Evolutionary conservation across 495 filamentous ascomycete species (phyloP).

Genomic region (Apiosordaria backusii): DNA sequence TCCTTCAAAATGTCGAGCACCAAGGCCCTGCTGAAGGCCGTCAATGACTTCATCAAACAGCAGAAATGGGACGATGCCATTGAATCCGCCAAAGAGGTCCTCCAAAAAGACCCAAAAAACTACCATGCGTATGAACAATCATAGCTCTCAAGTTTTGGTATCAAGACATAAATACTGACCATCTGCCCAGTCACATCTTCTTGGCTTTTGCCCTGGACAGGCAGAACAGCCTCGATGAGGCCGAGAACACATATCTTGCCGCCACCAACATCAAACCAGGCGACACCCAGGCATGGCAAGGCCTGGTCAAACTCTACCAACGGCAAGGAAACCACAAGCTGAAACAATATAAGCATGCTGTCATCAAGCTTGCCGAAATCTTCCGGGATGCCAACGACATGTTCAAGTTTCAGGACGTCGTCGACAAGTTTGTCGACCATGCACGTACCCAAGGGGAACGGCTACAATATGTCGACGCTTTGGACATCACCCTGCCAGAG

Average conservation of each 20-base stretch:
- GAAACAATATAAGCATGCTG: conserved; percentile 68
- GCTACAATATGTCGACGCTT: conserved; percentile 65
- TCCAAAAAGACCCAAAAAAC: conserved; percentile 69
- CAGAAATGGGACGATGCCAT: conserved; percentile 74
- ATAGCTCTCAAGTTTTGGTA: too few species aligned
- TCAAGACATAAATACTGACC: conserved; percentile 2
- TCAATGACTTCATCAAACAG: conserved; percentile 72
- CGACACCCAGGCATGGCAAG: conserved; percentile 78
- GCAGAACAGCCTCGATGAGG: conserved; percentile 61
- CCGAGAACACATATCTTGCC: conserved; percentile 70
- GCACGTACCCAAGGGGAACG: conserved; percentile 67
- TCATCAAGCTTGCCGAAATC: conserved; percentile 67
- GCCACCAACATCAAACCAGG: conserved; percentile 57
- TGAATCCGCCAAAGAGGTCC: conserved; percentile 59
- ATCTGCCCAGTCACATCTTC: conserved; percentile 64
- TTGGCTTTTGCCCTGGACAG: conserved; percentile 77
- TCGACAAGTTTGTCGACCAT: conserved; percentile 75
- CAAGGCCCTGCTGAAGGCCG: conserved; percentile 81
- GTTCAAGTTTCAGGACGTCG: conserved; percentile 68
- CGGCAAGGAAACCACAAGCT: conserved; percentile 65
- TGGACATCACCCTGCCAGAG: conserved; percentile 71
- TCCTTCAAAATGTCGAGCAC: conserved; percentile 43
- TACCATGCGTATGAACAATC: conserved; percentile 66
- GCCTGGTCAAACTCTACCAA: conserved; percentile 82
- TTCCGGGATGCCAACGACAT: conserved; percentile 63